These are phyloP conservation scores for Cucurbita argyrosperma DNA, from an alignment of 306 rosid genomes.

Conservation along the genomic window DNA sequence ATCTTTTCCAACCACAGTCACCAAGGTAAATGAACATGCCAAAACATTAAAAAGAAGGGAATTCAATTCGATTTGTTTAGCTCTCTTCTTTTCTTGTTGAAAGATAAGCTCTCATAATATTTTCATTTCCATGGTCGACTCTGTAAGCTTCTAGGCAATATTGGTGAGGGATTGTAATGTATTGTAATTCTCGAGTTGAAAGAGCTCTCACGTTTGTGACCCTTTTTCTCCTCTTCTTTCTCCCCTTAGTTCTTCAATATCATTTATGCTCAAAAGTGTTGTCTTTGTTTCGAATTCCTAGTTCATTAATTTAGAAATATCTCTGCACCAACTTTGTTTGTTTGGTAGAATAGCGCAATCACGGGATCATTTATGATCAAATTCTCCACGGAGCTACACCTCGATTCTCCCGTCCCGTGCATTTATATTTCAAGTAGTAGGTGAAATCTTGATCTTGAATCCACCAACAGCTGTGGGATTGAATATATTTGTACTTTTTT, in stretches of 20 bases:
- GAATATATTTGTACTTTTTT: neutral
- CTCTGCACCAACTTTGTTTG: neutral
- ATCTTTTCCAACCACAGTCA: neutral
- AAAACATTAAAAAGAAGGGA: neutral
- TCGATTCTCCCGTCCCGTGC: neutral
- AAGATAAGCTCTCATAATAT: neutral
- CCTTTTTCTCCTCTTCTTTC: neutral
- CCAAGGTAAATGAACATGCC: neutral
- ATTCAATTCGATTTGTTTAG: slow-evolving; percentile 1
- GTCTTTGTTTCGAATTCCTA: neutral
- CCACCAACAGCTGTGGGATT: neutral
- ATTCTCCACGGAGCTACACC: neutral
- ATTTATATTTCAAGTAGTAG: neutral
- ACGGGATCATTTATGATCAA: neutral
- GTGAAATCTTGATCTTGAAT: neutral
- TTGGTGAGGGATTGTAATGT: neutral
- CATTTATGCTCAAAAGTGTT: neutral
- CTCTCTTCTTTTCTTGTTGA: neutral
- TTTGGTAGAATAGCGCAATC: neutral
- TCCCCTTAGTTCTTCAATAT: neutral
- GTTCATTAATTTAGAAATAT: neutral
- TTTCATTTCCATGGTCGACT: neutral
- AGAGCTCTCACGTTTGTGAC: neutral
- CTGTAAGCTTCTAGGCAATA: neutral
- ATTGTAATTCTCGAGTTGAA: neutral